These are phyloP conservation scores for Handroanthus guayacan DNA, from an alignment of 257 asterid species.

Conservation along the genomic window DNA sequence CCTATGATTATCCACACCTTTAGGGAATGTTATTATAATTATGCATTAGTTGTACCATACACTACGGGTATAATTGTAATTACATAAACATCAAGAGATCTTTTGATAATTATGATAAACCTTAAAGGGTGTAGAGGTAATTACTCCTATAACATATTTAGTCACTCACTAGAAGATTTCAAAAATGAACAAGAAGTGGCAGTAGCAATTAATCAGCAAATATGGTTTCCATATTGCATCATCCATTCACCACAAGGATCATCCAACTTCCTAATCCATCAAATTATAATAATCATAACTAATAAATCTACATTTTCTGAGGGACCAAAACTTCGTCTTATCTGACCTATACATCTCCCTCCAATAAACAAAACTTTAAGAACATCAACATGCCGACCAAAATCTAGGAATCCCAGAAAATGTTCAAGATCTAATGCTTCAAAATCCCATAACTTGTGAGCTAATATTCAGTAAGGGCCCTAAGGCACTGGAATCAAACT, in stretches of 20 bases:
- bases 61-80: too few relatives aligned
- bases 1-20: too few relatives aligned
- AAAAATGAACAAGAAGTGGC: too few relatives aligned
- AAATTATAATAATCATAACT: background rate
- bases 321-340: background rate
- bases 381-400: background rate
- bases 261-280: background rate
- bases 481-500: constrained; percentile 76
- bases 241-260: constrained; percentile 21
- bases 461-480: constrained; percentile 68
- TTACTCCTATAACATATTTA: too few relatives aligned
- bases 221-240: background rate
- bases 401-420: constrained; percentile 25
- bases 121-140: too few relatives aligned
- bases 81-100: too few relatives aligned
- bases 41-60: too few relatives aligned
- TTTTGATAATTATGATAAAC: too few relatives aligned
- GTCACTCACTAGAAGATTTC: too few relatives aligned
- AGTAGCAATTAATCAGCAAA: background rate
- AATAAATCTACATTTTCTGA: background rate
- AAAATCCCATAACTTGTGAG: constrained; percentile 72
- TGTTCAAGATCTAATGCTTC: constrained; percentile 33
- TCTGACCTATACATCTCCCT: constrained; percentile 20
- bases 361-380: constrained; percentile 24
- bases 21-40: too few relatives aligned